A percentile compares a stretch with the other conserved stretches of the same genome.
Evolutionary conservation across 768 basidiomycete species (phyloP).

Genomic region (Phanerodontia chrysosporium): DNA sequence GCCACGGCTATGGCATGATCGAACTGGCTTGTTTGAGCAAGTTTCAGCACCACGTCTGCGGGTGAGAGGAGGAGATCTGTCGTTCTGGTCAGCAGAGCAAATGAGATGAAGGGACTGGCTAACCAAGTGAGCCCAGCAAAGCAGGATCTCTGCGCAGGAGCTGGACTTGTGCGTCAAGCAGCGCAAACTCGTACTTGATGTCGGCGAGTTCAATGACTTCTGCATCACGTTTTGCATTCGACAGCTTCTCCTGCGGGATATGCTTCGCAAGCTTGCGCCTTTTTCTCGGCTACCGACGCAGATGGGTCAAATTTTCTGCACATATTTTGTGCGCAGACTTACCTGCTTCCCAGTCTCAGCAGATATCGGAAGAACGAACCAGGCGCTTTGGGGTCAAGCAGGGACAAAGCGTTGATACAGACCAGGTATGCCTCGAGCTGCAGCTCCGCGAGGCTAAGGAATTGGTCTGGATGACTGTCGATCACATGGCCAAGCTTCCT

Average conservation of each 20-base stretch:
- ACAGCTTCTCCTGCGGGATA: constrained; percentile 73
- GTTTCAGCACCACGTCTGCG: constrained; percentile 63
- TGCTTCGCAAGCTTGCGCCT: constrained; percentile 66
- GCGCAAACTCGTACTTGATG: constrained; percentile 71
- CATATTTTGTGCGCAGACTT: constrained; percentile 11
- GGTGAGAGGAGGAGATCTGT: constrained; percentile 49
- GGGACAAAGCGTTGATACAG: constrained; percentile 82
- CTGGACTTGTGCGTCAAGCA: constrained; percentile 75
- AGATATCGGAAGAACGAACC: constrained; percentile 69
- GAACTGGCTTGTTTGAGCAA: constrained; percentile 76
- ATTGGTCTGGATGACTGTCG: constrained; percentile 28
- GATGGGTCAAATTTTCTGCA: constrained; percentile 13
- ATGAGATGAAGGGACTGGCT: constrained; percentile 23
- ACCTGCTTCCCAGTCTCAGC: constrained; percentile 44
- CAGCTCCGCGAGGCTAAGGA: constrained; percentile 54
- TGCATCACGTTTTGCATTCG: constrained; percentile 56
- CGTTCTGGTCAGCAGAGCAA: constrained; percentile 20
- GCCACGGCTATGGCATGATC: constrained; percentile 77
- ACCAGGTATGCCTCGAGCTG: constrained; percentile 80
- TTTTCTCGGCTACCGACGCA: constrained; percentile 51
- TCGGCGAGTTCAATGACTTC: constrained; percentile 80
- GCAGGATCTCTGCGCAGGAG: constrained; percentile 65
- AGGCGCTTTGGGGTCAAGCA: constrained; percentile 81
- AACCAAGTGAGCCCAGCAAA: constrained; percentile 62
- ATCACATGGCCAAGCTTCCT: constrained; percentile 59